These are phyloP conservation scores for Trametes cingulata DNA, from an alignment of 768 basidiomycete species.

Conservation along the genomic window DNA sequence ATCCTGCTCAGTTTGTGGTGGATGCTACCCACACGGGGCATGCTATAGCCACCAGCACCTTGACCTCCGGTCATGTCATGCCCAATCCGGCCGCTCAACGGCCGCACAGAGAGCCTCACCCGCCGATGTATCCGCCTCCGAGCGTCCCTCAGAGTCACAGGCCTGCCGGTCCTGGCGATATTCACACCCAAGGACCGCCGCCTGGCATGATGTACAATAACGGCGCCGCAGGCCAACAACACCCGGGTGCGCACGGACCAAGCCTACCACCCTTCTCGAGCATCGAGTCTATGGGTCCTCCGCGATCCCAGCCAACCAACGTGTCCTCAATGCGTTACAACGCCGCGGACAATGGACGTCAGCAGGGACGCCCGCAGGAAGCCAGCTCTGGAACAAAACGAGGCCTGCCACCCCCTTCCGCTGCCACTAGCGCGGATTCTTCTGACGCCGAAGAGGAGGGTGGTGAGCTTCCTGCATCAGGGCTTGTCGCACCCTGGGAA, in stretches of 20 bases:
- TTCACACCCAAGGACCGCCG: slow-evolving; percentile 45
- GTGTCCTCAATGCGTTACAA: slow-evolving; percentile 65
- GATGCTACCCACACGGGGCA: slow-evolving; percentile 28
- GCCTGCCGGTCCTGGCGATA: slow-evolving; percentile 39
- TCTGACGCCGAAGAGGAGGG: slow-evolving; percentile 86
- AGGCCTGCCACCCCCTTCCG: slow-evolving; percentile 60
- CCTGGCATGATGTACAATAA: slow-evolving; percentile 41
- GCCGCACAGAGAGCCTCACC: slow-evolving; percentile 14
- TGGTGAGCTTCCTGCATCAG: slow-evolving; percentile 76
- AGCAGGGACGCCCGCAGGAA: slow-evolving; percentile 25
- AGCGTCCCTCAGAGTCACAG: slow-evolving; percentile 27
- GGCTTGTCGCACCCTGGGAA: slow-evolving; percentile 86
- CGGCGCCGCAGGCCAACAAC: slow-evolving; percentile 11
- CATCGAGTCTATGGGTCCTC: slow-evolving; percentile 54
- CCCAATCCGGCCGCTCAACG: slow-evolving; percentile 6
- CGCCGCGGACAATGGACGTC: slow-evolving; percentile 38
- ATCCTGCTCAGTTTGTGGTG: slow-evolving; percentile 27
- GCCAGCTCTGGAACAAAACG: slow-evolving; percentile 53
- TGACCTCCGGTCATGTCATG: slow-evolving; percentile 20
- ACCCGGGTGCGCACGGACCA: slow-evolving; percentile 42
- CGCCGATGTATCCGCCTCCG: slow-evolving; percentile 14
- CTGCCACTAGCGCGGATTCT: slow-evolving; percentile 76
- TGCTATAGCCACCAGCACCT: slow-evolving; percentile 33
- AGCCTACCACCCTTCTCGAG: slow-evolving; percentile 73
- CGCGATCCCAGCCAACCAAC: slow-evolving; percentile 38